phyloP scores from a whole-genome alignment of 768 basidiomycete species.

The Coprinellus micaceus region DNA sequence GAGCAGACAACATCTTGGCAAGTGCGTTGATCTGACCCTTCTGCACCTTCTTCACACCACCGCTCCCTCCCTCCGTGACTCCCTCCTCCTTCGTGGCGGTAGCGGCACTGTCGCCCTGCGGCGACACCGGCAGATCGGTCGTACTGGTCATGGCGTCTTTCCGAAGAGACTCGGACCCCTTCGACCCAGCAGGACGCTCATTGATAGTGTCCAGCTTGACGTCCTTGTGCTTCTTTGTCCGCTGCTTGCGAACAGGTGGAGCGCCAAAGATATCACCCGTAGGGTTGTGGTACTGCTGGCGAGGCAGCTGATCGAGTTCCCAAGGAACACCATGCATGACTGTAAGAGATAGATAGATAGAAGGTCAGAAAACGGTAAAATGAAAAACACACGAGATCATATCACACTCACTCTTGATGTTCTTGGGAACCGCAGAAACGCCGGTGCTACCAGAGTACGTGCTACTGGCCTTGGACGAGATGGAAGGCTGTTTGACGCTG shows the following conservation, averaged over 20 bases:
- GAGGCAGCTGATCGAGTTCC: conserved; percentile 67
- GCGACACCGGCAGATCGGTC: conserved; percentile 52
- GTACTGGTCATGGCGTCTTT: conserved; percentile 73
- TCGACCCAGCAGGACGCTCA: conserved; percentile 52
- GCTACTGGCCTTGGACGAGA: conserved; percentile 16
- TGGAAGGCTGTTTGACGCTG: conserved; percentile 33
- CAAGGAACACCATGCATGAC: conserved; percentile 78
- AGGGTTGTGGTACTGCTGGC: conserved; percentile 58
- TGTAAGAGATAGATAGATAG: too few relatives aligned
- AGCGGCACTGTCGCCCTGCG: too few relatives aligned
- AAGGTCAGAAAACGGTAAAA: conserved; percentile 9
- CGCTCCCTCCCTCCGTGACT: conserved; percentile 39
- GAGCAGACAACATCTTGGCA: conserved; percentile 86
- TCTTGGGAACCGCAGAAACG: conserved; percentile 49
- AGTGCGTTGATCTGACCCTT: conserved; percentile 87
- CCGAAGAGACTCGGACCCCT: conserved; percentile 45
- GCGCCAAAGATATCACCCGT: conserved; percentile 59
- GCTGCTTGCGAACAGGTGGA: conserved; percentile 53
- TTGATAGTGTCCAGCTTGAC: conserved; percentile 69
- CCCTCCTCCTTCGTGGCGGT: too few relatives aligned
- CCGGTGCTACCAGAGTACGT: conserved; percentile 26
- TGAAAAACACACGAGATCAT: background rate
- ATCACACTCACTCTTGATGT: conserved; percentile 71
- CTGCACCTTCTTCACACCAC: conserved; percentile 71
- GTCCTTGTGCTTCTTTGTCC: conserved; percentile 67